Evolutionary conservation across 179 eudicot genomes (phyloP).

Genomic region (Camellia oleifera): DNA sequence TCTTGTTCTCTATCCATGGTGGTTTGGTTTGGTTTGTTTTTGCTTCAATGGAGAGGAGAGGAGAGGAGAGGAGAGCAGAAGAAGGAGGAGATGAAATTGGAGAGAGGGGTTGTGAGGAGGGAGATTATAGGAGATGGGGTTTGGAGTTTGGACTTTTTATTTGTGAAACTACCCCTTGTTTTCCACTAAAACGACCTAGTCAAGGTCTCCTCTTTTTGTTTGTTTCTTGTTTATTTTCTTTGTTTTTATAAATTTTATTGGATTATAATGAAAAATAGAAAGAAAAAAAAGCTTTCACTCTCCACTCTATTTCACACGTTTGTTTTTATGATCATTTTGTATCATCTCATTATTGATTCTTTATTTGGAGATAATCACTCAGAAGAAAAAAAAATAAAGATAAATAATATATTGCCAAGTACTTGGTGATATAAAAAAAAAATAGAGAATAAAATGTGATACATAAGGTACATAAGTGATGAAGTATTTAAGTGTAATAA

Average conservation of each 20-base stretch:
- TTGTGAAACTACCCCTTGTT: background rate
- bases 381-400: too few species aligned
- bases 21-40: background rate
- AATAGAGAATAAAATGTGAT: too few species aligned
- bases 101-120: background rate
- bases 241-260: conserved; percentile 14
- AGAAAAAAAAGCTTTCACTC: too few species aligned
- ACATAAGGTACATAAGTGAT: too few species aligned
- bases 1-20: conserved; percentile 25
- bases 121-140: background rate
- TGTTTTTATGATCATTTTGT: too few species aligned
- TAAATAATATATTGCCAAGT: too few species aligned
- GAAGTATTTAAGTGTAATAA: too few species aligned
- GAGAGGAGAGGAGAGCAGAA: background rate
- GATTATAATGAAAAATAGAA: too few species aligned
- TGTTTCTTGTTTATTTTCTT: background rate
- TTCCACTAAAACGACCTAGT: background rate
- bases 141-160: background rate
- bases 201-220: background rate
- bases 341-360: too few species aligned
- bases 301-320: too few species aligned
- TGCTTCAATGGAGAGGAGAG: background rate
- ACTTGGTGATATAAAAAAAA: too few species aligned
- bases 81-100: background rate
- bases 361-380: too few species aligned